Evolutionary conservation across 2,329 filamentous ascomycete species (phyloP).

Genomic region (Nemania diffusa): DNA sequence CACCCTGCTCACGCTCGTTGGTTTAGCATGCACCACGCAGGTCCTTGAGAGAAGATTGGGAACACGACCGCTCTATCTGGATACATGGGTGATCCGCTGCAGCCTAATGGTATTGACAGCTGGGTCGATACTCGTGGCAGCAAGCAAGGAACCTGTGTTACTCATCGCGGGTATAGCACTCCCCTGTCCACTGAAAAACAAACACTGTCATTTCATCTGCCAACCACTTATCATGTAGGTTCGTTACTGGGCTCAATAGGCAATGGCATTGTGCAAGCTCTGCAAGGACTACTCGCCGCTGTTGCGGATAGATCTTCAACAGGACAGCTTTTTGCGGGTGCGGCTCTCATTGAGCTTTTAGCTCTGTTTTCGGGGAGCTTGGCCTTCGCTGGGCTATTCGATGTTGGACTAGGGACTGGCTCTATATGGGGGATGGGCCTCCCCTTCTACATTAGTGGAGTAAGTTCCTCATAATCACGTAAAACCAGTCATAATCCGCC

Average conservation of each 20-base stretch:
- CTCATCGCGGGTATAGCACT: background rate
- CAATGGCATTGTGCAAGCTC: constrained; percentile 7
- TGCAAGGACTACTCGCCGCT: constrained; percentile 6
- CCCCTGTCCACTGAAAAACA: background rate
- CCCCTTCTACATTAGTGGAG: constrained; percentile 7
- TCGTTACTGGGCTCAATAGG: constrained; percentile 1
- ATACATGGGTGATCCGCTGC: constrained; percentile 10
- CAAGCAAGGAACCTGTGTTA: constrained; percentile 12
- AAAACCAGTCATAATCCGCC: background rate
- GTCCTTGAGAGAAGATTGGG: constrained; percentile 9
- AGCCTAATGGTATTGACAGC: constrained; percentile 4
- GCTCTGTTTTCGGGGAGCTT: constrained; percentile 6
- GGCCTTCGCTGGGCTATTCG: constrained; percentile 3
- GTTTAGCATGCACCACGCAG: constrained; percentile 8
- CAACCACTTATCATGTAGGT: constrained; percentile 1
- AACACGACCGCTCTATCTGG: constrained; percentile 6
- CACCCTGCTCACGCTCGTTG: constrained; percentile 4
- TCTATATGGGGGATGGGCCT: constrained; percentile 15
- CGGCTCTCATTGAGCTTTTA: constrained; percentile 5
- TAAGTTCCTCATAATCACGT: background rate
- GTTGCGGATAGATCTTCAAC: constrained; percentile 11
- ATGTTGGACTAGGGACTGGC: constrained; percentile 12
- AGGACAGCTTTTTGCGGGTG: constrained; percentile 4
- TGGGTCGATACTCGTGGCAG: constrained; percentile 1
- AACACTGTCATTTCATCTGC: background rate